Base-by-base conservation (phyloP, 1,139 yeast species). In the Hansenula anomala region DNA sequence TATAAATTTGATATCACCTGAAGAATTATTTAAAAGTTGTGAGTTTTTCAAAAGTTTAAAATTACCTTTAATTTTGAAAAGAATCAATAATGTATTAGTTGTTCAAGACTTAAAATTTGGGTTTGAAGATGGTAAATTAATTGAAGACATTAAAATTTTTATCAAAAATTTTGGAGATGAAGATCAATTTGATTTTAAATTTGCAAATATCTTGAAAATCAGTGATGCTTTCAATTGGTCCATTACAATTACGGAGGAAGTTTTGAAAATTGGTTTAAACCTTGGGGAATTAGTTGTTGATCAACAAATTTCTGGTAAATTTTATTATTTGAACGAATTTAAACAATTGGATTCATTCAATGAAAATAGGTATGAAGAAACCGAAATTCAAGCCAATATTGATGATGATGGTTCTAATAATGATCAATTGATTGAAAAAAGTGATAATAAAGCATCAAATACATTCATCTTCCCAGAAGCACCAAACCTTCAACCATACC, bases 221-320 rank as follows among this genome's bases (percentile, higher is more conserved):
- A 40, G 52, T 24, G 54, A 75, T 39, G 72, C 71, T 45, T 71
- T 81, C 45, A 66, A 67, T 27, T 86, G 94, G 90, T 79, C 90
- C 15, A 68, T 80, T 32, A 75, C 78, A 25, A 78, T 87, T 15
- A 73, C 90, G 3, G 67, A 66, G 14, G 94, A 86, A 54, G 87
- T 86, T 47, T 59, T 87, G 15, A 78, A 77, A 39, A 65, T 70
- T 42, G 79, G 85, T 19, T 73, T 84, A 27, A 70, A 67, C 8
- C 56, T 61, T 4, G 92, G 89, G 1, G 60, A 61, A 2, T 55
- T 86, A 2, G 78, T 83, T 11, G 68, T 86, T 10, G 96, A 87
- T 58, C 80, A 80, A 45, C 75, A 76, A 41, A 66, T 79, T 5
- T 68, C 76, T 32, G 90, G 90, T 0, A 68, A 78, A 4, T 55